Evolutionary conservation across 306 rosid genomes (phyloP).

Genomic region (Cotoneaster glaucophyllus): DNA sequence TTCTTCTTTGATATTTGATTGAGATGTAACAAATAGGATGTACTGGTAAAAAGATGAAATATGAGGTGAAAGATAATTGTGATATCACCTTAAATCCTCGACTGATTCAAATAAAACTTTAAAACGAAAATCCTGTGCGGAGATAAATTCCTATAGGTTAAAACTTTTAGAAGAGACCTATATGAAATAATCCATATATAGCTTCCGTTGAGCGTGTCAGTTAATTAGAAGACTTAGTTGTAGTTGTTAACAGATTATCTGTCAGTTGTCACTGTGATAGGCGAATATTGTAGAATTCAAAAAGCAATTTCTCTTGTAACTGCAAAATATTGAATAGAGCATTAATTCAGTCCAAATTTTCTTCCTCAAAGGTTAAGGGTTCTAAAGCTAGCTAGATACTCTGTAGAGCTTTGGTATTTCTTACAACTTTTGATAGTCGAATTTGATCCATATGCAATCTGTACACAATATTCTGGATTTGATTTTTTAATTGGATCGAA

Average conservation of each 20-base stretch:
- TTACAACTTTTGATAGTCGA: not conserved
- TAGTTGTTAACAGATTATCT: not conserved
- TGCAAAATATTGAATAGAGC: not conserved
- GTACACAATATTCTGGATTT: not conserved
- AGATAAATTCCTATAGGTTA: too few species aligned
- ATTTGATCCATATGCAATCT: not conserved
- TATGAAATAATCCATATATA: not conserved
- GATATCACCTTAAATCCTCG: too few species aligned
- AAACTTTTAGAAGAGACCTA: not conserved
- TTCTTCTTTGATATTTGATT: too few species aligned
- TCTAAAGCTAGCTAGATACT: too few species aligned
- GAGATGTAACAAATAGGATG: not conserved
- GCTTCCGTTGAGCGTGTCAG: not conserved
- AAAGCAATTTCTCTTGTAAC: too few species aligned
- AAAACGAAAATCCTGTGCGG: too few species aligned
- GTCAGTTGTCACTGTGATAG: not conserved
- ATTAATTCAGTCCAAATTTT: too few species aligned
- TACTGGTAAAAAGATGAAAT: not conserved
- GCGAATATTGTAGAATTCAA: not conserved
- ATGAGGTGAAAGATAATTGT: not conserved
- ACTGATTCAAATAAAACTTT: too few species aligned
- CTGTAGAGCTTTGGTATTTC: not conserved
- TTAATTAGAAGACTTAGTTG: not conserved
- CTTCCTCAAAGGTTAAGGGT: not conserved
- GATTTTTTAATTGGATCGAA: not conserved